These are phyloP conservation scores for Pulveroboletus sp. DNA, from an alignment of 768 basidiomycete species.

Conservation along the genomic window DNA sequence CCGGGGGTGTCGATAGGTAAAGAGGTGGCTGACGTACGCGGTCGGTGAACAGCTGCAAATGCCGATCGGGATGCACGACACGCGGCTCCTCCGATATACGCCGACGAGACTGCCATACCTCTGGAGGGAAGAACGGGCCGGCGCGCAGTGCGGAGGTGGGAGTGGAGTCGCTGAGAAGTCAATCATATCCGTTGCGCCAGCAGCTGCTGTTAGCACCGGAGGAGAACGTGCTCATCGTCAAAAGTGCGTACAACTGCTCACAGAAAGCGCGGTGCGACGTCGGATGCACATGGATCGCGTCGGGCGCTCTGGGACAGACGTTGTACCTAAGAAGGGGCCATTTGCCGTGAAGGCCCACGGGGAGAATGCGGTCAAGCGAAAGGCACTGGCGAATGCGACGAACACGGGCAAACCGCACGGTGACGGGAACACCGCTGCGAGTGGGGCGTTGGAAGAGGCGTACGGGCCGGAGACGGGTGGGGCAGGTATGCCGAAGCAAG, in stretches of 20 bases:
- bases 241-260: slow-evolving; percentile 18
- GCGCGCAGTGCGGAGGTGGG: background rate
- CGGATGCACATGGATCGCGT: slow-evolving; percentile 10
- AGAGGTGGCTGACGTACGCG: slow-evolving; percentile 1
- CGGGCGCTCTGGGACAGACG: background rate
- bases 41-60: slow-evolving; percentile 7
- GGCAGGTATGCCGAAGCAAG: slow-evolving; percentile 9
- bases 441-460: background rate
- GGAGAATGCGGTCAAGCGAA: slow-evolving; percentile 6
- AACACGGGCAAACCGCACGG: background rate
- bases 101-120: slow-evolving; percentile 12
- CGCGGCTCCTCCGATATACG: slow-evolving; percentile 14
- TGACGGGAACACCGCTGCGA: background rate
- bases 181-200: background rate
- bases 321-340: background rate
- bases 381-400: slow-evolving; percentile 13
- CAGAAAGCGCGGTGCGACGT: slow-evolving; percentile 19
- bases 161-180: background rate
- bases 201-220: background rate
- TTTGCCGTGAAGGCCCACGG: background rate
- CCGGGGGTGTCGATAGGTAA: background rate
- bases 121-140: slow-evolving; percentile 13
- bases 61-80: slow-evolving; percentile 13
- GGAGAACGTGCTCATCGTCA: slow-evolving; percentile 5
- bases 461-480: background rate